Conservation (phyloP, 2,329 filamentous ascomycete genomes). For the Colletotrichum simmondsii region DNA sequence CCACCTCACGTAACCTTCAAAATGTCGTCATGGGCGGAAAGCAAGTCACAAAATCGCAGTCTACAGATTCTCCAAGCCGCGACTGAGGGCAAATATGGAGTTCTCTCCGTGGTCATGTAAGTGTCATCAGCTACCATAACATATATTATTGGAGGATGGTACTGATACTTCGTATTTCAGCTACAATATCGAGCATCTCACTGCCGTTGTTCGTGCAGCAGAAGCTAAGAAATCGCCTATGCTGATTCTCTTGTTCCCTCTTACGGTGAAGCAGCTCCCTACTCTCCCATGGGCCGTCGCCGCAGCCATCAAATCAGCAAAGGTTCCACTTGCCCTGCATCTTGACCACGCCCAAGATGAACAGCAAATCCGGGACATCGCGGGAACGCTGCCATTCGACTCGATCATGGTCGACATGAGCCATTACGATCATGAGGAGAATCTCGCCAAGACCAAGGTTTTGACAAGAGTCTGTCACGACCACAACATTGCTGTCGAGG, state of each 20-base stretch:
- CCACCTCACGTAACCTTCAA: neutral
- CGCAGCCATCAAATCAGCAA: conserved; percentile 20
- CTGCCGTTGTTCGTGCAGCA: conserved; percentile 74
- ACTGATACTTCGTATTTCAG: conserved; percentile 66
- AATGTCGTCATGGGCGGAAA: conserved; percentile 25
- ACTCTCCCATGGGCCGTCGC: conserved; percentile 66
- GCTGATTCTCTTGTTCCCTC: conserved; percentile 74
- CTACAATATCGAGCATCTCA: conserved; percentile 77
- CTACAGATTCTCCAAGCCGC: conserved; percentile 60
- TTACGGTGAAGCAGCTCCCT: conserved; percentile 18
- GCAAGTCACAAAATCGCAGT: conserved; percentile 26
- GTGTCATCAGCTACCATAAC: neutral
- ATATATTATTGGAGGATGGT: neutral
- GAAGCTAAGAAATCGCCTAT: conserved; percentile 73
- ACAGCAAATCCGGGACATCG: conserved; percentile 63
- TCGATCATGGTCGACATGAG: conserved; percentile 83
- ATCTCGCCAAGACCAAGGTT: conserved; percentile 70
- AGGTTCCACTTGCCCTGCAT: conserved; percentile 54
- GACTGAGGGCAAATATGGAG: conserved; percentile 63
- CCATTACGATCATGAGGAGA: conserved; percentile 77
- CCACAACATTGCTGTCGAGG: conserved; percentile 73
- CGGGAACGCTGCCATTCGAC: conserved; percentile 70
- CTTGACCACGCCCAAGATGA: conserved; percentile 75
- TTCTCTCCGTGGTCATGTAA: conserved; percentile 62
- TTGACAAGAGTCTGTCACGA: conserved; percentile 71